A percentile compares a stretch with the other conserved stretches of the same genome.
Conservation (phyloP, 768 basidiomycete species). For the Asterophora lycoperdoides region DNA sequence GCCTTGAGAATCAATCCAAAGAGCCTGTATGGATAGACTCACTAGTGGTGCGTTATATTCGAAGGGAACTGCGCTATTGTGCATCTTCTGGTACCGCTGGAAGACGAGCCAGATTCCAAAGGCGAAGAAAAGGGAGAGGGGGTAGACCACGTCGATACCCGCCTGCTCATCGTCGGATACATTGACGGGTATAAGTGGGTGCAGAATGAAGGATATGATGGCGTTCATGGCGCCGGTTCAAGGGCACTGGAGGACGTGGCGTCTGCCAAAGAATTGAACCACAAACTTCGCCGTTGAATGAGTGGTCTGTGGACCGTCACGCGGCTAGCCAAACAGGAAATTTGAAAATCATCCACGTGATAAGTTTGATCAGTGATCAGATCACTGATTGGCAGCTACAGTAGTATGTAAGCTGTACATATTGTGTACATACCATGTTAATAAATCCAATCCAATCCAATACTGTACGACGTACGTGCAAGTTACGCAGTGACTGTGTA, state of each 20-base stretch:
- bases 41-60: conserved; percentile 55
- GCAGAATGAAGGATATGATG: conserved; percentile 45
- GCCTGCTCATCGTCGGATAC: conserved; percentile 43
- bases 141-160: conserved; percentile 62
- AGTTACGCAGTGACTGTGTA: too few relatives aligned
- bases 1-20: neutral
- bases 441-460: too few relatives aligned
- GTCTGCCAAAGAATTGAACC: neutral
- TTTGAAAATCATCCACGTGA: too few relatives aligned
- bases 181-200: conserved; percentile 50
- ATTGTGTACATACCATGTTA: too few relatives aligned
- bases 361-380: too few relatives aligned
- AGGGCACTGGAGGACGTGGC: conserved; percentile 2
- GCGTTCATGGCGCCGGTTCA: conserved; percentile 34
- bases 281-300: too few relatives aligned
- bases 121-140: conserved; percentile 65
- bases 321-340: neutral
- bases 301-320: too few relatives aligned
- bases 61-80: conserved; percentile 74
- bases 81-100: conserved; percentile 66
- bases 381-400: too few relatives aligned
- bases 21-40: conserved; percentile 18
- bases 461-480: too few relatives aligned
- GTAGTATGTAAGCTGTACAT: too few relatives aligned
- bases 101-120: conserved; percentile 79